phyloP scores from a whole-genome alignment of 1,139 yeast species.

The Yamadazyma kanchanaburiensis region DNA sequence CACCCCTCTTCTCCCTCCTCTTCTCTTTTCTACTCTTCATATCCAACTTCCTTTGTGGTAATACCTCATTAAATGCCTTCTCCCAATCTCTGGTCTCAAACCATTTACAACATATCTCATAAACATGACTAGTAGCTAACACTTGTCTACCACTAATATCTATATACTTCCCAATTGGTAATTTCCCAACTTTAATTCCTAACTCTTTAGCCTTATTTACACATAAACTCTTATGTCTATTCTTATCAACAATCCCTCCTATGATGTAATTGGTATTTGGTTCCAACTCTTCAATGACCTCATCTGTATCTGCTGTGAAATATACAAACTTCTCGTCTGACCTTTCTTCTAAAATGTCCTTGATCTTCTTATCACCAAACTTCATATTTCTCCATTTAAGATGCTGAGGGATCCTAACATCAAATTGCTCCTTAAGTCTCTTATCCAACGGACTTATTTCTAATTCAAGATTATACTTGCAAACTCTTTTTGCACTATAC shows the following conservation, averaged over 20 bases:
- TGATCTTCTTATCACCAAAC: conserved; percentile 48
- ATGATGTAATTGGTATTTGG: conserved; percentile 75
- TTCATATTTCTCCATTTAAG: conserved; percentile 62
- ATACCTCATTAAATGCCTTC: conserved; percentile 73
- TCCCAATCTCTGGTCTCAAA: conserved; percentile 81
- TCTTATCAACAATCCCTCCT: conserved; percentile 97
- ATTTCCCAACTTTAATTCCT: conserved; percentile 69
- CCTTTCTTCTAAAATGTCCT: conserved; percentile 5
- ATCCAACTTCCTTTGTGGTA: conserved; percentile 69
- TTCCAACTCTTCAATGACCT: conserved; percentile 56
- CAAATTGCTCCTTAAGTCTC: conserved; percentile 64
- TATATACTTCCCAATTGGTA: conserved; percentile 87
- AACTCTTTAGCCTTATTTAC: conserved; percentile 73
- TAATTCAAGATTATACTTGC: conserved; percentile 58
- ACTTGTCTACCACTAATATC: conserved; percentile 83
- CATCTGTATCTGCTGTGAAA: conserved; percentile 84
- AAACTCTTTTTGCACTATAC: conserved; percentile 72
- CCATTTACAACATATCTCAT: conserved; percentile 81
- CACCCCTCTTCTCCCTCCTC: conserved; percentile 3
- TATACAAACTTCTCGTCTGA: conserved; percentile 44
- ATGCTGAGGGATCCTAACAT: conserved; percentile 56
- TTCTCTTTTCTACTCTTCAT: conserved; percentile 5
- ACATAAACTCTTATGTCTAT: conserved; percentile 82
- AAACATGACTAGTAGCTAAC: conserved; percentile 90
- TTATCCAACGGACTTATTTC: conserved; percentile 65